Evolutionary conservation across 1,139 yeast species (phyloP), one percentile per base, ranked within the genome.

Genomic region (Protomyces lactucae-debilis): DNA sequence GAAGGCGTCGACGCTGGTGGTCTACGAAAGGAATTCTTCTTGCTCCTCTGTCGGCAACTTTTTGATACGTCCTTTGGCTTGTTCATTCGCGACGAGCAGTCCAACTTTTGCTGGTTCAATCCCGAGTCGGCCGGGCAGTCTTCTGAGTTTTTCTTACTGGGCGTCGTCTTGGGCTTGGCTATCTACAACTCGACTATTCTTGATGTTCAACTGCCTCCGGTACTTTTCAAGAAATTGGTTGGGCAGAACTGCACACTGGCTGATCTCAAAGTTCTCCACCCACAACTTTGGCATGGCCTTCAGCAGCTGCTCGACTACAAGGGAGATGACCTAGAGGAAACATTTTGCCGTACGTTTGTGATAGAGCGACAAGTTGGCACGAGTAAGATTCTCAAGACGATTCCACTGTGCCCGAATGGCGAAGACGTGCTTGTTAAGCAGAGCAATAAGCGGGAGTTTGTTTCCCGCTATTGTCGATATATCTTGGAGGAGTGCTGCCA

Each of bases 1-100:
- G 95, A 93, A 0, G 98, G 98, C 0, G 81, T 92, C 25, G 99
- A 93, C 77, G 97, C 91, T 0, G 99, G 98, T 0, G 99, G 99
- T 0, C 78, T 92, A 67, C 83, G 86, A 69, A 92, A 91, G 72
- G 98, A 93, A 72, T 93, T 98, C 98, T 92, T 93, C 74, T 77
- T 85, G 60, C 74, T 91, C 39, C 76, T 93, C 52, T 85, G 88
- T 0, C 82, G 83, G 66, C 85, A 86, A 28, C 74, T 93, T 1
- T 88, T 92, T 71, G 82, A 81, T 71, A 87, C 91, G 0, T 77
- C 78, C 57, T 82, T 85, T 55, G 89, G 70, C 1, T 64, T 75
- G 16, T 77, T 77, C 65, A 73, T 76, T 10, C 82, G 83, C 69
- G 82, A 85, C 39, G 88, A 85, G 25, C 92, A 86, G 68, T 87